Evolutionary conservation across 2,329 filamentous ascomycete species (phyloP).

Genomic region (Monosporascus cannonballus): DNA sequence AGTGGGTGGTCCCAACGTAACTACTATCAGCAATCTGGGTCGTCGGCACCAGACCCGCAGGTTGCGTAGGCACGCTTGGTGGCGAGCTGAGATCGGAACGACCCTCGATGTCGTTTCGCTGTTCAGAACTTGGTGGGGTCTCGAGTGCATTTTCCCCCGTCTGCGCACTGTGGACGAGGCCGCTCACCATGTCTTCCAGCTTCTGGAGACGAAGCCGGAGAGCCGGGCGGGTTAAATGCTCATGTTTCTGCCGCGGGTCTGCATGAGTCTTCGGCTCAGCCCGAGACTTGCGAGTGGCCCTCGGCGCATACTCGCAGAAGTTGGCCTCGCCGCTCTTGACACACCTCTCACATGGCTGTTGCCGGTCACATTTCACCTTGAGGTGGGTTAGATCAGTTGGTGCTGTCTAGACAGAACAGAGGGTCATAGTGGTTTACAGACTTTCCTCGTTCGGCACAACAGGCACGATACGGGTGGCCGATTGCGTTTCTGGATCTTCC

Average conservation of each 20-base stretch:
- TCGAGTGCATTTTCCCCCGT: conserved; percentile 16
- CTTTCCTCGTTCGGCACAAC: conserved; percentile 29
- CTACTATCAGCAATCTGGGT: conserved; percentile 17
- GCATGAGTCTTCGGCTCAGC: conserved; percentile 24
- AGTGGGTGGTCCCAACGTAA: conserved; percentile 30
- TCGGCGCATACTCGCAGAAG: conserved; percentile 31
- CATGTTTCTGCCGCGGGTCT: conserved; percentile 20
- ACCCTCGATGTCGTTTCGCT: conserved; percentile 19
- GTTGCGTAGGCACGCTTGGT: conserved; percentile 16
- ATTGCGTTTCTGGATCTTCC: conserved; percentile 32
- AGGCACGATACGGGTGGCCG: conserved; percentile 30
- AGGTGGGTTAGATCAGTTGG: conserved; percentile 3
- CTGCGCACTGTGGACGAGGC: conserved; percentile 18
- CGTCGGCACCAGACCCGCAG: conserved; percentile 10
- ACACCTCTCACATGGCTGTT: conserved; percentile 33
- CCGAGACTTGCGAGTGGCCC: conserved; percentile 24
- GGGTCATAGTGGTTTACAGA: conserved; percentile 12
- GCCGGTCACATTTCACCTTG: conserved; percentile 33
- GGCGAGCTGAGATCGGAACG: conserved; percentile 25
- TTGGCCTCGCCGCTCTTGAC: conserved; percentile 30
- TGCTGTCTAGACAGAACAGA: conserved; percentile 4
- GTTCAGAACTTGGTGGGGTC: conserved; percentile 23
- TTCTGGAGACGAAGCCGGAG: conserved; percentile 30
- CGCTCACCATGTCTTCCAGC: conserved; percentile 30
- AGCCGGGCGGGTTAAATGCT: conserved; percentile 23